These are phyloP conservation scores for Claviceps humidiphila DNA, from an alignment of 2,329 filamentous ascomycete genomes.

Conservation along the genomic window DNA sequence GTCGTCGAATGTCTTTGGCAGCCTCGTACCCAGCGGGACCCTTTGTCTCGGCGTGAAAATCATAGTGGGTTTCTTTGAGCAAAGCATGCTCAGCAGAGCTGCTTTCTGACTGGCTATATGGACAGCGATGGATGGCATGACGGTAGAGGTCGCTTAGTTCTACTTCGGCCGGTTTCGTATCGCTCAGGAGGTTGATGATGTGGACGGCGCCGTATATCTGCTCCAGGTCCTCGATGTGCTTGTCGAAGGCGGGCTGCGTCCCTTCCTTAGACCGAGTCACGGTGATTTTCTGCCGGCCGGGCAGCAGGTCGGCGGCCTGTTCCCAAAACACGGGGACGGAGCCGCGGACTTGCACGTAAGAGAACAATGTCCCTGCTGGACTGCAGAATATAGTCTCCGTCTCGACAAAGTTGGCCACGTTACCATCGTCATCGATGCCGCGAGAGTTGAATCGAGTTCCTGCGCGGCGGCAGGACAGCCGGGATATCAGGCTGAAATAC, in stretches of 20 bases:
- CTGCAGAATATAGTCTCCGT: conserved; percentile 89
- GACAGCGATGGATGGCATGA: conserved; percentile 60
- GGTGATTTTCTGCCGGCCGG: conserved; percentile 87
- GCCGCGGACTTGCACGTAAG: conserved; percentile 83
- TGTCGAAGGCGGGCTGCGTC: conserved; percentile 87
- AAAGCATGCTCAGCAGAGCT: conserved; percentile 55
- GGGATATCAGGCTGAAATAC: conserved; percentile 77
- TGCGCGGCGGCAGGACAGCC: conserved; percentile 78
- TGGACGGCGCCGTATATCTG: conserved; percentile 81
- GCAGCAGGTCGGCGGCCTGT: conserved; percentile 73
- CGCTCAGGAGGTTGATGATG: conserved; percentile 86
- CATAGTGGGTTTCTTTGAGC: conserved; percentile 73
- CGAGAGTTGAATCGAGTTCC: conserved; percentile 95
- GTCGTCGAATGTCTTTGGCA: conserved; percentile 67
- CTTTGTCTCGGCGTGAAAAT: conserved; percentile 91
- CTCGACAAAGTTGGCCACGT: conserved; percentile 98
- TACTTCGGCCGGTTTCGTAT: conserved; percentile 71
- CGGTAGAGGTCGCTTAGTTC: conserved; percentile 73
- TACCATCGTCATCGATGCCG: conserved; percentile 92
- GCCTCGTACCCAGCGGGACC: conserved; percentile 80
- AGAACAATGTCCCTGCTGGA: conserved; percentile 66
- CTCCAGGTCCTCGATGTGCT: conserved; percentile 82
- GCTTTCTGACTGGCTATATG: conserved; percentile 48
- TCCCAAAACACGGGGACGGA: conserved; percentile 98
- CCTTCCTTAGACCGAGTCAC: conserved; percentile 81